These are phyloP conservation scores for Phialophora chinensis DNA, from an alignment of 2,329 filamentous ascomycete species.

Conservation along the genomic window DNA sequence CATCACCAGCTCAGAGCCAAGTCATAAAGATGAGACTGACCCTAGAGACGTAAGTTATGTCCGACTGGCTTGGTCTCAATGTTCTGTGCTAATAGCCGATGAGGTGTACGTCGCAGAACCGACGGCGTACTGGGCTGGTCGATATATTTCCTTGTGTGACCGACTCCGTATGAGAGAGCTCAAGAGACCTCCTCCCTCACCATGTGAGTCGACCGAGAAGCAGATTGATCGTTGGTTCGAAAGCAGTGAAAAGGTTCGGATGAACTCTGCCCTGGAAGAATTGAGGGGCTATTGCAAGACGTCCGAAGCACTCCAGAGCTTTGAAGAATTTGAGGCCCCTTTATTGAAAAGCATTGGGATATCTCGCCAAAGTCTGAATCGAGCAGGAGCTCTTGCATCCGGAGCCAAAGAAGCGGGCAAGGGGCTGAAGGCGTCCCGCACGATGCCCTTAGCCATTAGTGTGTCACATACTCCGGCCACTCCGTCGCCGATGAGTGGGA, in stretches of 20 bases:
- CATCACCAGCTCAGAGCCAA: slow-evolving; percentile 10
- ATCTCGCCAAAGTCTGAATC: slow-evolving; percentile 20
- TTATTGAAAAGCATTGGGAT: slow-evolving; percentile 23
- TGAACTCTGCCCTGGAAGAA: slow-evolving; percentile 25
- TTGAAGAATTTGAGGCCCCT: slow-evolving; percentile 32
- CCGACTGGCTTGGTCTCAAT: background rate
- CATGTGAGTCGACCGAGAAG: slow-evolving; percentile 12
- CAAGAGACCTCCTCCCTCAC: slow-evolving; percentile 1
- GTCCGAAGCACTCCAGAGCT: slow-evolving; percentile 28
- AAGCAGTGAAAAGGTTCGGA: slow-evolving; percentile 24
- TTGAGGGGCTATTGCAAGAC: slow-evolving; percentile 34
- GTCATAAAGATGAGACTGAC: slow-evolving; percentile 9
- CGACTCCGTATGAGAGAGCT: slow-evolving; percentile 27
- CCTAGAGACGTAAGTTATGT: slow-evolving; percentile 23
- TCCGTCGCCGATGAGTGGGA: slow-evolving; percentile 25
- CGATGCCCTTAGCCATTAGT: slow-evolving; percentile 18
- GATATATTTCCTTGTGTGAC: slow-evolving; percentile 35
- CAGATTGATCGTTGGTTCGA: slow-evolving; percentile 26
- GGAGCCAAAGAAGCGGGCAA: background rate
- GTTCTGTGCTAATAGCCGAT: slow-evolving; percentile 13
- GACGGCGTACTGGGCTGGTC: slow-evolving; percentile 35
- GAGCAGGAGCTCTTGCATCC: slow-evolving; percentile 15
- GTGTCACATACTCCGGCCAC: slow-evolving; percentile 19
- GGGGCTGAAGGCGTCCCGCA: background rate
- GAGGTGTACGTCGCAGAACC: slow-evolving; percentile 33